These are phyloP conservation scores for Taxawa tesnikishii DNA, from an alignment of 2,329 filamentous ascomycete species.

Conservation along the genomic window DNA sequence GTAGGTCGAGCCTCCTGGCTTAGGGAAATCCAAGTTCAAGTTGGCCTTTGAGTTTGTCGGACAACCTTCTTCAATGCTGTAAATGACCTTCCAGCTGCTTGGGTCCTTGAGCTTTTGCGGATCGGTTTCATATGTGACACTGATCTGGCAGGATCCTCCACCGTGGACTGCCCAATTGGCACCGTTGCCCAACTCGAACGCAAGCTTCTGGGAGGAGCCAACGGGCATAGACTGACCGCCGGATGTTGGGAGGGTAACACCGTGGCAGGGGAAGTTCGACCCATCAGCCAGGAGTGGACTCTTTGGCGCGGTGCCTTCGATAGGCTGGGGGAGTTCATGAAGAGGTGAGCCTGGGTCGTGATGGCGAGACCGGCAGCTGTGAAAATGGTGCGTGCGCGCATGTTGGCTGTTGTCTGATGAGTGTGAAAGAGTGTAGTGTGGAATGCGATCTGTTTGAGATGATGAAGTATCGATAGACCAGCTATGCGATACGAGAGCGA, in stretches of 20 bases:
- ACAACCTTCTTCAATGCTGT: slow-evolving; percentile 78
- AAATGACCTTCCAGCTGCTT: slow-evolving; percentile 76
- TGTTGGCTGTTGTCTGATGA: slow-evolving; percentile 23
- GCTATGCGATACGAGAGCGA: slow-evolving; percentile 5
- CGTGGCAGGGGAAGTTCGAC: slow-evolving; percentile 74
- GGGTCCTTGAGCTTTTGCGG: slow-evolving; percentile 43
- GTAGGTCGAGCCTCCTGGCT: slow-evolving; percentile 5
- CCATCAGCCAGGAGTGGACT: slow-evolving; percentile 50
- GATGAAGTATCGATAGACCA: slow-evolving; percentile 8
- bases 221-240: slow-evolving; percentile 45
- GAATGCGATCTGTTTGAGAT: slow-evolving; percentile 1
- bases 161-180: slow-evolving; percentile 67
- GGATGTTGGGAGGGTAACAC: slow-evolving; percentile 32
- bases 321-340: slow-evolving; percentile 55
- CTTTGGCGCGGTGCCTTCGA: slow-evolving; percentile 43
- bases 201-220: slow-evolving; percentile 49
- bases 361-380: slow-evolving; percentile 40
- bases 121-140: slow-evolving; percentile 63
- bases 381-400: slow-evolving; percentile 36
- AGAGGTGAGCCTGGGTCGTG: slow-evolving; percentile 61
- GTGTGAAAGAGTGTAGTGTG: slow-evolving; percentile 5
- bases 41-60: slow-evolving; percentile 52
- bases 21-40: slow-evolving; percentile 24
- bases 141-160: slow-evolving; percentile 85
- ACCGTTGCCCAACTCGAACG: slow-evolving; percentile 38